Evolutionary conservation across 352 stramenopile genomes (phyloP).

Genomic region (Thalassiosira hispida): DNA sequence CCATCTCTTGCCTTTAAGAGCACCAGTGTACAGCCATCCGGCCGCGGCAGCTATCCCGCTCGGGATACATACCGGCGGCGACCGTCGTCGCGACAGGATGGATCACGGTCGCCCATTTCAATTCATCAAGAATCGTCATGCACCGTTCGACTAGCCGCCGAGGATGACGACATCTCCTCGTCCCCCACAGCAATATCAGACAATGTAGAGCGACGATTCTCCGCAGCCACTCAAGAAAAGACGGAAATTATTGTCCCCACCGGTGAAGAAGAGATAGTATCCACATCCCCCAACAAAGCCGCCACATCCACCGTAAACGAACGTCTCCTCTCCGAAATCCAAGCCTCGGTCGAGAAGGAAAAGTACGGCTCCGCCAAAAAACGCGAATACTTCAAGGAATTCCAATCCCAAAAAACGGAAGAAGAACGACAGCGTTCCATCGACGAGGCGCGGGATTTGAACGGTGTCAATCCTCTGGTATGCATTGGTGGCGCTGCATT

Average conservation of each 20-base stretch:
- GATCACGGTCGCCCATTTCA: constrained; percentile 1
- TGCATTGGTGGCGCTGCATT: constrained; percentile 62
- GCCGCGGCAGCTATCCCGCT: neutral
- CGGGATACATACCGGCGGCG: neutral
- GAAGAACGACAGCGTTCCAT: constrained; percentile 65
- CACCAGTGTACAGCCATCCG: constrained; percentile 20
- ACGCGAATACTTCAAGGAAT: constrained; percentile 58
- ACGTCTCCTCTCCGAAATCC: constrained; percentile 71
- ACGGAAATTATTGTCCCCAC: constrained; percentile 18
- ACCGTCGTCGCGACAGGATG: neutral
- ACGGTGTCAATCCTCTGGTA: constrained; percentile 79
- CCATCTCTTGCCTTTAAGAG: constrained; percentile 37
- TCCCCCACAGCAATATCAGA: constrained; percentile 4
- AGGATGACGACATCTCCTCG: neutral
- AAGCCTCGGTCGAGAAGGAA: constrained; percentile 61
- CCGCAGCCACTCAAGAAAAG: constrained; percentile 23
- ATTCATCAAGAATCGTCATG: neutral
- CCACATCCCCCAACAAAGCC: constrained; percentile 22
- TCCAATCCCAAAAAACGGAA: constrained; percentile 63
- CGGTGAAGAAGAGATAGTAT: neutral
- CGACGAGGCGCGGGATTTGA: constrained; percentile 71
- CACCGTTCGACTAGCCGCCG: neutral
- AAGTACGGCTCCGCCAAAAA: constrained; percentile 57
- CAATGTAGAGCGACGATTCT: constrained; percentile 17
- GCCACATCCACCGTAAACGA: constrained; percentile 76